These are phyloP conservation scores for Alternaria sp. DNA, from an alignment of 2,329 filamentous ascomycete genomes.

Conservation along the genomic window DNA sequence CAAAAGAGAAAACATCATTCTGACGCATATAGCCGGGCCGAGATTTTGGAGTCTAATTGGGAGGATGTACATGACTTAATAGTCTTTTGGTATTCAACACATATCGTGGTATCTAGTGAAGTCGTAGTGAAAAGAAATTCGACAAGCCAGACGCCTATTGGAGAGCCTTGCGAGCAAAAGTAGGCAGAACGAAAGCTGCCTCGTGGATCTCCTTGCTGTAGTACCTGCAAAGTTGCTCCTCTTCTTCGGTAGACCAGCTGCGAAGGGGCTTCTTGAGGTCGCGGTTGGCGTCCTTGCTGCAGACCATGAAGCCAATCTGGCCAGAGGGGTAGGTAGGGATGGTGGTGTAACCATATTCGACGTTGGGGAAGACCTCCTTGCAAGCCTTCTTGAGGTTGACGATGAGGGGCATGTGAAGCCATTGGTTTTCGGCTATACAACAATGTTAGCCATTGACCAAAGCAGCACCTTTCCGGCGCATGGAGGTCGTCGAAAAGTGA, in stretches of 20 bases:
- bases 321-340: conserved; percentile 99
- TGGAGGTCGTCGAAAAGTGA: conserved; percentile 25
- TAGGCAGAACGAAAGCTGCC: conserved; percentile 91
- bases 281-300: conserved; percentile 88
- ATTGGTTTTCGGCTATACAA: conserved; percentile 90
- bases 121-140: conserved; percentile 29
- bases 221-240: conserved; percentile 92
- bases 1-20: background rate
- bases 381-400: conserved; percentile 95
- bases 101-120: conserved; percentile 47
- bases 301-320: conserved; percentile 99
- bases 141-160: conserved; percentile 42
- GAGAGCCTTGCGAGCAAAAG: conserved; percentile 82
- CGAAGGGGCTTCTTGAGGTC: conserved; percentile 87
- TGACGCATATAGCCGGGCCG: background rate
- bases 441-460: conserved; percentile 36
- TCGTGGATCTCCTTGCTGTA: conserved; percentile 98
- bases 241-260: conserved; percentile 83
- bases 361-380: conserved; percentile 95
- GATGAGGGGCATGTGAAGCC: conserved; percentile 96
- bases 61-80: conserved; percentile 19
- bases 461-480: conserved; percentile 28
- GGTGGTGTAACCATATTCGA: conserved; percentile 98
- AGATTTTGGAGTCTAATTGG: background rate
- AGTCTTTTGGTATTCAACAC: conserved; percentile 37